Conservation (phyloP, 2,329 filamentous ascomycete species). For the Coleophoma crateriformis region DNA sequence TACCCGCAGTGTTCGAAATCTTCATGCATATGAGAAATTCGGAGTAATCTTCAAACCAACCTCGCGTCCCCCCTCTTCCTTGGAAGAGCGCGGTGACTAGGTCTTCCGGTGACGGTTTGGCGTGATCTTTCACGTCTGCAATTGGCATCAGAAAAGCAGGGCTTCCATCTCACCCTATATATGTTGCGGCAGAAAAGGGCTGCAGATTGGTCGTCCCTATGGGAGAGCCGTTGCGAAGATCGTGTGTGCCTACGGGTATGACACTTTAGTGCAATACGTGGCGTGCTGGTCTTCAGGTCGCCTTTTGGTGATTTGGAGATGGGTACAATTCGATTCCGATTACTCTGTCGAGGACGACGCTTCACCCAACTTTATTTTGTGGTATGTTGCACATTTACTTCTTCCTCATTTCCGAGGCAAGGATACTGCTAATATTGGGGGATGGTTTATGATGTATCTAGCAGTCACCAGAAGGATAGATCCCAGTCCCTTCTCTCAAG, state of each 20-base stretch:
- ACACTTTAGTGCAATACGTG: slow-evolving; percentile 96
- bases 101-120: slow-evolving; percentile 82
- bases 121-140: slow-evolving; percentile 74
- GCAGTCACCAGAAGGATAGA: no score
- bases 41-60: slow-evolving; percentile 81
- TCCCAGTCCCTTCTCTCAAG: no score
- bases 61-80: slow-evolving; percentile 34
- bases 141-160: slow-evolving; percentile 91
- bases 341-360: slow-evolving; percentile 25
- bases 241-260: slow-evolving; percentile 56
- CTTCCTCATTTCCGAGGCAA: slow-evolving; percentile 4
- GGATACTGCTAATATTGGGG: slow-evolving; percentile 26
- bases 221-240: slow-evolving; percentile 94
- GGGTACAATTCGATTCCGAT: slow-evolving; percentile 33
- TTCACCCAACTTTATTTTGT: slow-evolving; percentile 21
- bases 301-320: slow-evolving; percentile 11
- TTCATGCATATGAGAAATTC: slow-evolving; percentile 90
- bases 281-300: slow-evolving; percentile 48
- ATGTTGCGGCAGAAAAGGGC: slow-evolving; percentile 25
- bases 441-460: background rate
- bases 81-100: slow-evolving; percentile 30
- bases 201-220: slow-evolving; percentile 53
- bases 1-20: background rate
- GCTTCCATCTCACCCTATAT: slow-evolving; percentile 27
- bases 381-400: slow-evolving; percentile 13